A percentile compares a stretch with the other conserved stretches of the same genome.
Evolutionary conservation across 495 filamentous ascomycete species (phyloP).

Genomic region (Lasiosphaeria miniovina): DNA sequence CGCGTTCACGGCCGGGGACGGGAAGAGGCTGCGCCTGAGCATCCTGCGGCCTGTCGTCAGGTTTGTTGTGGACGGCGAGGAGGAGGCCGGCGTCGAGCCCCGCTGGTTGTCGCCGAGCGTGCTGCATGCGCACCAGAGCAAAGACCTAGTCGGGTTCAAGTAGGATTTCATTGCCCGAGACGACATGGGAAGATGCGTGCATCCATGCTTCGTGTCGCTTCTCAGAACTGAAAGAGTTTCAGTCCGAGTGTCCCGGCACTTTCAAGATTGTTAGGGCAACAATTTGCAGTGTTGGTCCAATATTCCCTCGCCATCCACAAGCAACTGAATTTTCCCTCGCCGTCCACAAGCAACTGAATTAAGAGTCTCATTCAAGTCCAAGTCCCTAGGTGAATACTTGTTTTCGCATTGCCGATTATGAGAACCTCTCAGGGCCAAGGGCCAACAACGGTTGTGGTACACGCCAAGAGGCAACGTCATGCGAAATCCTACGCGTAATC

Average conservation of each 20-base stretch:
- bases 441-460: too few species aligned
- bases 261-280: too few species aligned
- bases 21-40: slow-evolving; percentile 14
- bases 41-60: slow-evolving; percentile 18
- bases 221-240: background rate
- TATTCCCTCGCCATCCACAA: too few species aligned
- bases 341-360: too few species aligned
- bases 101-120: slow-evolving; percentile 17
- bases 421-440: too few species aligned
- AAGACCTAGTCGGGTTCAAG: slow-evolving; percentile 13
- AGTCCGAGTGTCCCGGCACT: background rate
- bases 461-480: too few species aligned
- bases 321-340: too few species aligned
- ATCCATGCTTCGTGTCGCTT: background rate
- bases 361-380: too few species aligned
- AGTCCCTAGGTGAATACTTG: too few species aligned
- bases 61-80: slow-evolving; percentile 6
- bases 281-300: background rate
- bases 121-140: slow-evolving; percentile 10
- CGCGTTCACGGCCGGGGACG: slow-evolving; percentile 9
- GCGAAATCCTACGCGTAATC: too few species aligned
- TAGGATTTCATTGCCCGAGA: background rate
- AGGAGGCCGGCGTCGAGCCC: slow-evolving; percentile 6
- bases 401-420: too few species aligned
- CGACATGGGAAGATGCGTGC: too few species aligned